Base-by-base conservation (phyloP, 164 flowering plant species). In the Euptelea pleiosperma region DNA sequence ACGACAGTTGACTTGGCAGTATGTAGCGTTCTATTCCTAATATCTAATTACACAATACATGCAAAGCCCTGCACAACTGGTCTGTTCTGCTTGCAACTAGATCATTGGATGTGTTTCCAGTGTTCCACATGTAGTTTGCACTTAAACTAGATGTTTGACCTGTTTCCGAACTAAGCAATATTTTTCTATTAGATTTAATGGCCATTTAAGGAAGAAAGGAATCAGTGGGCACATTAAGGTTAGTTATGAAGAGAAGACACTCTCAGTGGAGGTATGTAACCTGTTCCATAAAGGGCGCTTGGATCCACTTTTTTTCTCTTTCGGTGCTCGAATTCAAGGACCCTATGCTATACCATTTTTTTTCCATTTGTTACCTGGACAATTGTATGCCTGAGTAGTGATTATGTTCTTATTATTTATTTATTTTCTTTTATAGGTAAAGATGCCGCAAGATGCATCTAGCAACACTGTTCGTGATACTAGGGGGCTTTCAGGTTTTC, bases 381-480 rank as follows among this genome's bases (percentile, higher is more conserved):
- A 14, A 21, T 36, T 36, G 3, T n/a, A 6, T 12, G 30, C 34
- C 31, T 29, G 15, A 11, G 52, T 46, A 3, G 37, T 53, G 18
- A 28, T 28, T 51, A 3, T 35, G 3, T 22, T 16, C 36, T 48
- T 19, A 4, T 34, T 52, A 19, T 48, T 10, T 26, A 40, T 45
- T 52, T 21, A 0, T 41, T 59, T 44, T 55, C 15, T 30, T 50
- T 61, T 31, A 42, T 61, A 90, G 98, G 96, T 93, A 21, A 84
- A 75, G 69, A 93, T 87, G 98, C 97, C 97, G 10, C 98, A 90
- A 62, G 98, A 93, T 79, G 81, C 94, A 55, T 86, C 97, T 59
- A 78, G 70, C 50, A 73, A 67, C 42, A 58, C 67, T 67, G 92
- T 93, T 60, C 91, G 83, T 58, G 97, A 93, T 58, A 93, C 96